phyloP scores from a whole-genome alignment of 225 moss, liverwort and hornwort genomes.

The Marchantia paleacea region DNA sequence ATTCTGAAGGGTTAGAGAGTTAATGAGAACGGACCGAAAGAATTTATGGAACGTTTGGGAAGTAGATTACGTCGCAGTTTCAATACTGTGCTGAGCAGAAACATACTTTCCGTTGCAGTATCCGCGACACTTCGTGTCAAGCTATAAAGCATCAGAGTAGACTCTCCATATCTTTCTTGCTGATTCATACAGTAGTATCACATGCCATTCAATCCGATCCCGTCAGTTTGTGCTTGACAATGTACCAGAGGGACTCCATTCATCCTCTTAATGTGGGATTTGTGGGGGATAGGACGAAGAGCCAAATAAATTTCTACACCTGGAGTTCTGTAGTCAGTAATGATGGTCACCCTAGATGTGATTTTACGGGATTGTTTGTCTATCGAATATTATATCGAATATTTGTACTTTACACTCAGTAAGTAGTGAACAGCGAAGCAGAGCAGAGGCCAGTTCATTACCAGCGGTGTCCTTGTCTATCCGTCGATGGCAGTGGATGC shows the following conservation, averaged over 20 bases:
- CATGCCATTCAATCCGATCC: neutral
- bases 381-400: too few relatives aligned
- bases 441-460: neutral
- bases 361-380: neutral
- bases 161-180: neutral
- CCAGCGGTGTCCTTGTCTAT: neutral
- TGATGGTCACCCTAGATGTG: neutral
- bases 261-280: neutral
- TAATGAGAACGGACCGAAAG: constrained; percentile 14
- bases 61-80: constrained; percentile 7
- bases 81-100: neutral
- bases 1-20: constrained; percentile 15
- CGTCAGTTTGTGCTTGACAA: neutral
- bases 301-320: constrained; percentile 2
- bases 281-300: neutral
- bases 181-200: constrained; percentile 1
- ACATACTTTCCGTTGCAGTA: neutral
- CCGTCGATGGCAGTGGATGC: neutral
- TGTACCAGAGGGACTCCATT: neutral
- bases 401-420: too few relatives aligned
- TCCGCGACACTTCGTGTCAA: neutral
- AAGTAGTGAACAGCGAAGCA: neutral
- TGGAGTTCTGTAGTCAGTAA: constrained; percentile 6
- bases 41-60: constrained; percentile 10
- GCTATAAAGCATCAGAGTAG: neutral